Base-by-base conservation (phyloP, 2,329 filamentous ascomycete genomes). In the Neopestalotiopsis rosae region DNA sequence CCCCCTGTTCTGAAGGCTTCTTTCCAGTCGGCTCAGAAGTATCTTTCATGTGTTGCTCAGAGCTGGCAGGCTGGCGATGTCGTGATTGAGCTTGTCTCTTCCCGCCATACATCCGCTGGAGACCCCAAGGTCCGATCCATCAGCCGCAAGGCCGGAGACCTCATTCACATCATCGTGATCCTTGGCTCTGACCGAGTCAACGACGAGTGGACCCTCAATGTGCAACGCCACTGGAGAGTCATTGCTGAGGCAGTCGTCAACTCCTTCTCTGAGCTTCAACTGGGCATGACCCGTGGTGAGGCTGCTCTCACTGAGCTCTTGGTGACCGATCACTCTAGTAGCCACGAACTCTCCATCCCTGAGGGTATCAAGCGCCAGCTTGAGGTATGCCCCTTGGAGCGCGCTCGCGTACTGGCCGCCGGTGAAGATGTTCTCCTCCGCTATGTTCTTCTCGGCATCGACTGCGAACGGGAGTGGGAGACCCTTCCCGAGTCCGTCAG, bases 401-500 rank as follows among this genome's bases (percentile, higher is more conserved):
- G 62, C 12, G 20, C 40, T 24, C 34, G 40, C 6, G 14, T 65
- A 14, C 38, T 65, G 28, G n/a, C 20, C 5, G 40, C 38, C 0
- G 30, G 62, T 38, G 62, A 65, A 5, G 30, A n/a, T 7, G 30
- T 20, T 5, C 24, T 30, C 7, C 62, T 65, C 10, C 42, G 38
- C 14, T 65, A 65, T 7, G 20, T 65, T 17, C 62, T 65, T 12
- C 20, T 65, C 12, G 62, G 62, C 12, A 30, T 65, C 3, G 62
- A 65, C n/a, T 65, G 62, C 40, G 62, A 65, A 3, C 38, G 24
- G 12, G 62, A 65, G 40, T 65, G 62, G 62, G 62, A 65, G 17
- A 24, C 38, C 4, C 62, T 65, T 17, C 42, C 62, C 24, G 42
- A 65, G 40, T 52, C 62, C 17, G 62, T 65, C 24, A n/a, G 40